Percentiles rank a stretch among this genome's conserved stretches.
Conservation (phyloP, 805 yeast genomes). For the Yamadazyma sp. region DNA sequence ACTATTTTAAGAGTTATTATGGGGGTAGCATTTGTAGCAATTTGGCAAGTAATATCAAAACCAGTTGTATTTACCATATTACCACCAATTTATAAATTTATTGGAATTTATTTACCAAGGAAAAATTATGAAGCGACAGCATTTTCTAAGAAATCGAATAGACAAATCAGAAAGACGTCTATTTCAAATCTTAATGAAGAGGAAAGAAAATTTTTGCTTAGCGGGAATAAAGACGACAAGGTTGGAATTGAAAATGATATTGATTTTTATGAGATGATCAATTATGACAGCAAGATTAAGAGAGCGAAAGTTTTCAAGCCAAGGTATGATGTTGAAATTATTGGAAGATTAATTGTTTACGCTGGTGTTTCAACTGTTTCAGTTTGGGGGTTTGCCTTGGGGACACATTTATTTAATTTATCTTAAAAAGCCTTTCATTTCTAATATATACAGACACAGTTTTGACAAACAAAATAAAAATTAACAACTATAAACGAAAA, state of each 20-base stretch:
- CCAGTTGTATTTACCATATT: slow-evolving; percentile 56
- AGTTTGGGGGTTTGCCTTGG: slow-evolving; percentile 37
- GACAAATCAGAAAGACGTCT: slow-evolving; percentile 37
- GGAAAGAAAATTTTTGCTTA: slow-evolving; percentile 12
- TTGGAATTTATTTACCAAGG: slow-evolving; percentile 39
- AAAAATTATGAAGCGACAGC: slow-evolving; percentile 38
- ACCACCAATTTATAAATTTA: slow-evolving; percentile 53
- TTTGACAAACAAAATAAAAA: no score
- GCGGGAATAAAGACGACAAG: slow-evolving; percentile 22
- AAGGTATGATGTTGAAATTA: slow-evolving; percentile 70
- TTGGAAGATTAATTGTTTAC: slow-evolving; percentile 75
- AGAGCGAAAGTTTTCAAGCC: slow-evolving; percentile 50
- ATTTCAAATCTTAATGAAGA: slow-evolving; percentile 33
- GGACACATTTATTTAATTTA: slow-evolving; percentile 15
- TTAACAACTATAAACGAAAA: no score
- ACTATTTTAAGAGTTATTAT: slow-evolving; percentile 48
- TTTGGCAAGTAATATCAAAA: slow-evolving; percentile 76
- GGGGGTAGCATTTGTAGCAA: slow-evolving; percentile 60
- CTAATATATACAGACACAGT: no score
- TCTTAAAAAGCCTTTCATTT: no score
- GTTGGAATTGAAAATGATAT: slow-evolving; percentile 39
- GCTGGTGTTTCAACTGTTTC: slow-evolving; percentile 72
- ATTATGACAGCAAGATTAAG: slow-evolving; percentile 27
- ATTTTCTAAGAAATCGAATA: slow-evolving; percentile 25
- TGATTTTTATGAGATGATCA: slow-evolving; percentile 40